These are phyloP conservation scores for Talaromyces sp. DNA, from an alignment of 2,329 filamentous ascomycete species.

Conservation along the genomic window DNA sequence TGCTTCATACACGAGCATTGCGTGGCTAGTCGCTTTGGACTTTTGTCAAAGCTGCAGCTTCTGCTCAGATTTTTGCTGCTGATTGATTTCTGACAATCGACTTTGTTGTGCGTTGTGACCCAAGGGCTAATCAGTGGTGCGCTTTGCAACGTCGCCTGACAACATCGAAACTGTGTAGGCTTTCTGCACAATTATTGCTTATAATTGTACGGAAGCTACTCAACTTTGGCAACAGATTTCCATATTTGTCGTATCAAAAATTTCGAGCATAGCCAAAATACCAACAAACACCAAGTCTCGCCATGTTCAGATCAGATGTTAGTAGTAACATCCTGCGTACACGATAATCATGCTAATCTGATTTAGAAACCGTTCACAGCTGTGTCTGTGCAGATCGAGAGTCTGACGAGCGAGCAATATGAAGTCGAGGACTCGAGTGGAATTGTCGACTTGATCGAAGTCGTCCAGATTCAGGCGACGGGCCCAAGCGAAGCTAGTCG, in stretches of 20 bases:
- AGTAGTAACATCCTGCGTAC: constrained; percentile 20
- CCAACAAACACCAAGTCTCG: constrained; percentile 14
- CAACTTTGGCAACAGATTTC: neutral
- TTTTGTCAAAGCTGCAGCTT: neutral
- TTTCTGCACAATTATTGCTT: neutral
- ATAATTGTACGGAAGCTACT: neutral
- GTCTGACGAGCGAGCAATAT: constrained; percentile 82
- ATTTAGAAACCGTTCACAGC: constrained; percentile 81
- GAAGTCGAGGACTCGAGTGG: constrained; percentile 89
- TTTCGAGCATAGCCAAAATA: neutral
- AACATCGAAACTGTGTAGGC: neutral
- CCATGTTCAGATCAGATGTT: constrained; percentile 33
- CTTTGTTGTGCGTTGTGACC: neutral
- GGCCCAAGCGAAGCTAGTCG: constrained; percentile 87
- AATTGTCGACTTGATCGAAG: constrained; percentile 90
- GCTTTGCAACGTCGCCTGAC: neutral
- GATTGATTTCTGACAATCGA: neutral
- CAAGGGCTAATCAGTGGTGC: neutral
- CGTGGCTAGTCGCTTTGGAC: neutral
- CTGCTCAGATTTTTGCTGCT: neutral
- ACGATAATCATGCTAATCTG: constrained; percentile 2
- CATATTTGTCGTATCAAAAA: neutral
- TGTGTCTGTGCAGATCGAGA: constrained; percentile 87
- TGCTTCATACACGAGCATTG: neutral
- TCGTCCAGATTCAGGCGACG: constrained; percentile 81